Percentiles rank a stretch among this genome's conserved stretches.
phyloP scores from a whole-genome alignment of 1,284 basidiomycete genomes.

The Cystobasidium slooffiae region DNA sequence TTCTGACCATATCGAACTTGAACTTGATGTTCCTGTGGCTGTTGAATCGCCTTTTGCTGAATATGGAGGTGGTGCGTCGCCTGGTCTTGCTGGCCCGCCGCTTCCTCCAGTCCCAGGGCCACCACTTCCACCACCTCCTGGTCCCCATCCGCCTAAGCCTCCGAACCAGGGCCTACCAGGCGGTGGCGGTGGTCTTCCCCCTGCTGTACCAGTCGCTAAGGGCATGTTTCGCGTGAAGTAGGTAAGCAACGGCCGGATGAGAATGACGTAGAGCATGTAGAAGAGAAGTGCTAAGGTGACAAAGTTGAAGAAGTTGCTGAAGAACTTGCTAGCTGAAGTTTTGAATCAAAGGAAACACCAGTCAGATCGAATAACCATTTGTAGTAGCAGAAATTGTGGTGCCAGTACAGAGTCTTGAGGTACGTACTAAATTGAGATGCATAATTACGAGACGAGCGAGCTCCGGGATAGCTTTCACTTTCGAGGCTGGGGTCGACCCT shows the following conservation, averaged over 20 bases:
- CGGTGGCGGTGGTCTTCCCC: conserved; percentile 39
- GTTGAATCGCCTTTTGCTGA: conserved; percentile 59
- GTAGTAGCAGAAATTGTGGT: conserved; percentile 64
- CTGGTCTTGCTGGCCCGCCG: conserved; percentile 58
- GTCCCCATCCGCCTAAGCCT: conserved; percentile 54
- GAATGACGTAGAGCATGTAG: conserved; percentile 51
- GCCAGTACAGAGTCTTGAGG: conserved; percentile 53
- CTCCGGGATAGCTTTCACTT: conserved; percentile 51
- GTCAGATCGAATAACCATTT: background rate
- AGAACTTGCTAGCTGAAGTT: conserved; percentile 61
- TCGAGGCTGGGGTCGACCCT: conserved; percentile 61
- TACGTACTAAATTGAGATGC: conserved; percentile 35
- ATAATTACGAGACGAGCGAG: conserved; percentile 39
- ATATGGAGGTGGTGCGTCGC: conserved; percentile 77
- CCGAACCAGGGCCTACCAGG: conserved; percentile 43
- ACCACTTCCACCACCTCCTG: conserved; percentile 51
- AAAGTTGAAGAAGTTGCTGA: conserved; percentile 65
- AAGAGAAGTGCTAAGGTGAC: conserved; percentile 63
- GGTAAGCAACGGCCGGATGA: conserved; percentile 17
- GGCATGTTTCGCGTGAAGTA: conserved; percentile 36
- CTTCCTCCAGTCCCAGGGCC: conserved; percentile 60
- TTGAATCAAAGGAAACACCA: background rate
- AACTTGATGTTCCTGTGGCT: conserved; percentile 51
- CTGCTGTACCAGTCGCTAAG: conserved; percentile 23
- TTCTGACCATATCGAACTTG: conserved; percentile 11